These are phyloP conservation scores for Phytopythium delawarense DNA, from an alignment of 352 stramenopile genomes.

Conservation along the genomic window DNA sequence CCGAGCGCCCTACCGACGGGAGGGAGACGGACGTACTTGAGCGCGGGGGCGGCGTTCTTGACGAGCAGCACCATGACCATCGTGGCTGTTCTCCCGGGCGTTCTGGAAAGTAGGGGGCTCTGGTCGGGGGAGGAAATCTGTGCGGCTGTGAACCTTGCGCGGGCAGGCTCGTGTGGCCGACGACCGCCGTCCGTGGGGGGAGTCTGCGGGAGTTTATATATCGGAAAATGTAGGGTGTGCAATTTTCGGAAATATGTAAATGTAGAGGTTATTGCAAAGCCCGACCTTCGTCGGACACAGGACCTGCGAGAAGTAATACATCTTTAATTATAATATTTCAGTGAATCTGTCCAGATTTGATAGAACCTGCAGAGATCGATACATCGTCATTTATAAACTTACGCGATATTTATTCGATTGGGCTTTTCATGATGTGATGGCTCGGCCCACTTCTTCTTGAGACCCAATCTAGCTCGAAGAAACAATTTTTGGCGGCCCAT, in stretches of 20 bases:
- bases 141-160: background rate
- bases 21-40: slow-evolving; percentile 35
- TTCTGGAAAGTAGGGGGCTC: slow-evolving; percentile 7
- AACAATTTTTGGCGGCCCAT: no score
- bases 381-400: no score
- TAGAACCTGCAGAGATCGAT: no score
- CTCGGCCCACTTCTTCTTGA: no score
- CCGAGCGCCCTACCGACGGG: background rate
- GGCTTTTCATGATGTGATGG: no score
- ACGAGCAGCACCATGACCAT: slow-evolving; percentile 50
- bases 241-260: background rate
- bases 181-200: slow-evolving; percentile 6
- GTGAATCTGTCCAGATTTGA: no score
- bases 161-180: slow-evolving; percentile 1
- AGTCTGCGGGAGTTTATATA: background rate
- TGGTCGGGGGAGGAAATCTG: slow-evolving; percentile 6
- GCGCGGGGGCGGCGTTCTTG: slow-evolving; percentile 40
- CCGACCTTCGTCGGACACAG: no score
- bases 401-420: no score
- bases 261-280: background rate
- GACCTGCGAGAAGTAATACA: no score
- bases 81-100: slow-evolving; percentile 16
- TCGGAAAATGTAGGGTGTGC: background rate
- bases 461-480: no score
- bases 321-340: no score